Conservation (phyloP, 2,329 filamentous ascomycete species). For the Capronia coronata region DNA sequence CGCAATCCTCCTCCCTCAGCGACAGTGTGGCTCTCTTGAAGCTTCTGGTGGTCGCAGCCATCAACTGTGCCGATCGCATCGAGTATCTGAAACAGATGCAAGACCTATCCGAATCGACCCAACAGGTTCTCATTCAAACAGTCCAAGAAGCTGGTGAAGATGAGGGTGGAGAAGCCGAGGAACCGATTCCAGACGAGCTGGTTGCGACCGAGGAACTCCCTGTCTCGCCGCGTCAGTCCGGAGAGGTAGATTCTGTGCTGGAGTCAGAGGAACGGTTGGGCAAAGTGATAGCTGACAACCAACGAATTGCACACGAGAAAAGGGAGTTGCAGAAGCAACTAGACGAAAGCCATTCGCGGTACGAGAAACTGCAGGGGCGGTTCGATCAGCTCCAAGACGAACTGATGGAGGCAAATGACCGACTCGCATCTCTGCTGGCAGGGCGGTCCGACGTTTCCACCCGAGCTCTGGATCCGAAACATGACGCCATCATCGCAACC, state of each 20-base stretch:
- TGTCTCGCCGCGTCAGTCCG: conserved; percentile 15
- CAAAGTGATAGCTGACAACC: conserved; percentile 49
- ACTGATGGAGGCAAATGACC: conserved; percentile 44
- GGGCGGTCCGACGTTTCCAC: conserved; percentile 40
- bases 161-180: conserved; percentile 28
- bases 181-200: not conserved
- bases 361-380: conserved; percentile 52
- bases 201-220: conserved; percentile 5
- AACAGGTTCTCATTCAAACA: conserved; percentile 43
- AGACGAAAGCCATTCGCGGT: conserved; percentile 51
- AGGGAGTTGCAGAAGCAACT: conserved; percentile 43
- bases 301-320: conserved; percentile 51
- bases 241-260: conserved; percentile 39
- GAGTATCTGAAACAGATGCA: conserved; percentile 49
- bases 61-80: conserved; percentile 52
- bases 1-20: conserved; percentile 39
- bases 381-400: conserved; percentile 42
- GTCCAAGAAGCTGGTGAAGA: conserved; percentile 42
- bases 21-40: conserved; percentile 53
- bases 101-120: conserved; percentile 38
- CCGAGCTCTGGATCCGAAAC: conserved; percentile 48
- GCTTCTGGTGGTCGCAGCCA: conserved; percentile 57
- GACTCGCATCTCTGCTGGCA: conserved; percentile 47
- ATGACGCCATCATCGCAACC: conserved; percentile 63
- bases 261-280: conserved; percentile 45